phyloP scores from a whole-genome alignment of 352 stramenopile species.

The Thraustochytrium striatum region DNA sequence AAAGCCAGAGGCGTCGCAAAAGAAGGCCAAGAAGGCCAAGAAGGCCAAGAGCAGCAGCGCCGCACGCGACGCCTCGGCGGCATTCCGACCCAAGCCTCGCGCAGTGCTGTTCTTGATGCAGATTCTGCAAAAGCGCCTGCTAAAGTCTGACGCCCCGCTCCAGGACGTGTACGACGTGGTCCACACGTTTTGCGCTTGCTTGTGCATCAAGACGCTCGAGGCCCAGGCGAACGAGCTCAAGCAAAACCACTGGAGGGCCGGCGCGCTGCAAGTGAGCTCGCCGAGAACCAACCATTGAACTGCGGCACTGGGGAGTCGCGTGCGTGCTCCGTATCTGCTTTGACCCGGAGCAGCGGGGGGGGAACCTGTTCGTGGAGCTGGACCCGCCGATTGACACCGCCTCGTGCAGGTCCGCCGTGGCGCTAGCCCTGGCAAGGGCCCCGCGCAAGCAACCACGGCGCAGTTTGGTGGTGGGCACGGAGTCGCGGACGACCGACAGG shows the following conservation, averaged over 20 bases:
- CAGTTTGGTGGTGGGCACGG: neutral
- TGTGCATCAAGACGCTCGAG: slow-evolving; percentile 41
- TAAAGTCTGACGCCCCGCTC: neutral
- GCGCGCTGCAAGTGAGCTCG: neutral
- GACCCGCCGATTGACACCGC: slow-evolving; percentile 36
- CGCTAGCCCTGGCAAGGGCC: neutral
- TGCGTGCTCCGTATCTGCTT: slow-evolving; percentile 35
- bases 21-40: too few species aligned
- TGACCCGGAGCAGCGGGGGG: neutral
- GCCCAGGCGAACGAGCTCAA: slow-evolving; percentile 37
- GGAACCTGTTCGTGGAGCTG: slow-evolving; percentile 31
- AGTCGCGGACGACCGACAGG: neutral
- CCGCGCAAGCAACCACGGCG: neutral
- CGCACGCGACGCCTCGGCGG: slow-evolving; percentile 12
- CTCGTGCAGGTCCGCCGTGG: neutral
- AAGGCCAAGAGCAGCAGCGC: too few species aligned
- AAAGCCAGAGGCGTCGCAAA: too few species aligned
- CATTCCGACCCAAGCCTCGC: slow-evolving; percentile 22
- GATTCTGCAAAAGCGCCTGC: slow-evolving; percentile 19
- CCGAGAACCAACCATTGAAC: neutral
- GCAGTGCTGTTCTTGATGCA: slow-evolving; percentile 26
- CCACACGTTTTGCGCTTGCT: slow-evolving; percentile 34
- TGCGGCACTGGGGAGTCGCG: slow-evolving; percentile 10
- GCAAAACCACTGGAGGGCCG: slow-evolving; percentile 38
- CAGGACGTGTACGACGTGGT: slow-evolving; percentile 32